Conservation (phyloP, 2,329 filamentous ascomycete species). For the Aspergillus quadricinctus region DNA sequence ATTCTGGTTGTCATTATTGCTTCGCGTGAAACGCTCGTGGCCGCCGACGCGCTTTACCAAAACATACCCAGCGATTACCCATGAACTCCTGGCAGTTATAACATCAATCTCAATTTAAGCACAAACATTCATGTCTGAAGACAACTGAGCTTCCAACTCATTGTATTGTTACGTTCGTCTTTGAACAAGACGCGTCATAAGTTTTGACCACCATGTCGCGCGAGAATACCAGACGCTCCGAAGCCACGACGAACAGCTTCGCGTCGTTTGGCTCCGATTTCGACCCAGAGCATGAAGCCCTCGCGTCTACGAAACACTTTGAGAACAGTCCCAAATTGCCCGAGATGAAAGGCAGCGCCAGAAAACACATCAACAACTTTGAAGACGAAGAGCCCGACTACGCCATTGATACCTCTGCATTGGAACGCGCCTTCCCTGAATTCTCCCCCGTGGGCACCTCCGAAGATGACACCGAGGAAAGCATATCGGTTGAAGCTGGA, state of each 20-base stretch:
- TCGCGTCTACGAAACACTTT: conserved; percentile 36
- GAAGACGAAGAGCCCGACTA: conserved; percentile 38
- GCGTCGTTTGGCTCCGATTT: conserved; percentile 36
- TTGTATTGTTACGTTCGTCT: background rate
- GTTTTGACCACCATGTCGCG: conserved; percentile 15
- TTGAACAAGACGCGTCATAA: conserved; percentile 3
- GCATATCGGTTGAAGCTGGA: conserved; percentile 54
- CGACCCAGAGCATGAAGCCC: conserved; percentile 40
- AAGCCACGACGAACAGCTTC: conserved; percentile 23
- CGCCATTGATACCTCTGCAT: conserved; percentile 44
- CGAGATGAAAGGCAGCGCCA: conserved; percentile 17
- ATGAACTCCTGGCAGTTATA: background rate
- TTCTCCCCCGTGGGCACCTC: conserved; percentile 43
- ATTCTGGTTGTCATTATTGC: background rate
- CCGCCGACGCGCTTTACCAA: background rate
- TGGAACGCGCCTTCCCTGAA: conserved; percentile 45
- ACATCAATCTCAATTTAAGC: background rate
- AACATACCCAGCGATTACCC: background rate
- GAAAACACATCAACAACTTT: conserved; percentile 9
- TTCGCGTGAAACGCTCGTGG: background rate
- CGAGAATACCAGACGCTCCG: conserved; percentile 8
- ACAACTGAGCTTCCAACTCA: background rate
- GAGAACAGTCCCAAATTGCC: conserved; percentile 26
- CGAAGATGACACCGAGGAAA: conserved; percentile 43
- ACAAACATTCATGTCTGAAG: background rate